phyloP scores from a whole-genome alignment of 225 moss, liverwort and hornwort genomes.

The Sphagnum tenellum region DNA sequence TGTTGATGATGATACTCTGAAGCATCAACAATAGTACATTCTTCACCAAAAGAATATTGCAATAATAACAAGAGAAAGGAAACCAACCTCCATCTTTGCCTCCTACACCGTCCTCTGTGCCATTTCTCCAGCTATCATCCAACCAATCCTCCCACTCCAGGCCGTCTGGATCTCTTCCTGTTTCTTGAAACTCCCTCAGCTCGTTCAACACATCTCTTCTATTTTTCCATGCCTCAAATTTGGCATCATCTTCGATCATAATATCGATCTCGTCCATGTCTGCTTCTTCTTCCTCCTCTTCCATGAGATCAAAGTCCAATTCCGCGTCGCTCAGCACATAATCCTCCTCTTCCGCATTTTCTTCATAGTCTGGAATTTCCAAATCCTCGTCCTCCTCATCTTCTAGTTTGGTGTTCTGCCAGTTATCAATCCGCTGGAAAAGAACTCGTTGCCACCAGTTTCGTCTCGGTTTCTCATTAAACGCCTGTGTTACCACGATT shows the following conservation, averaged over 20 bases:
- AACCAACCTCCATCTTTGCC: constrained; percentile 40
- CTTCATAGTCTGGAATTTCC: no score
- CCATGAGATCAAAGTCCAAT: background rate
- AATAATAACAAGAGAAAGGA: background rate
- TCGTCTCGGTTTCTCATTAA: no score
- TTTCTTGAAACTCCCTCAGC: constrained; percentile 51
- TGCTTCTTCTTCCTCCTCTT: constrained; percentile 2
- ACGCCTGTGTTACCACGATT: no score
- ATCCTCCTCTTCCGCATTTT: background rate
- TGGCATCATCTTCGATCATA: constrained; percentile 56
- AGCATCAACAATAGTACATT: no score
- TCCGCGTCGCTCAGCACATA: no score
- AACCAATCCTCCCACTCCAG: constrained; percentile 94
- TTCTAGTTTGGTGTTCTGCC: no score
- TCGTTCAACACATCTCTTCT: constrained; percentile 50
- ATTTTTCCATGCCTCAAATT: constrained; percentile 61
- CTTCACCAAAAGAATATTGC: no score
- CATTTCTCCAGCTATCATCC: constrained; percentile 64
- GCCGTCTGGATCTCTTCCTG: constrained; percentile 65
- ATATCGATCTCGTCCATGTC: constrained; percentile 40
- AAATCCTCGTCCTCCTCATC: no score
- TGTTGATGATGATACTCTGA: no score
- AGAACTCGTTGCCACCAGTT: no score
- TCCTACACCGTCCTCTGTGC: constrained; percentile 23
- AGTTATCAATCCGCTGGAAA: no score